Evolutionary conservation across 306 rosid genomes (phyloP), one percentile per base, ranked within the genome.

Genomic region (Trifolium subterraneum): DNA sequence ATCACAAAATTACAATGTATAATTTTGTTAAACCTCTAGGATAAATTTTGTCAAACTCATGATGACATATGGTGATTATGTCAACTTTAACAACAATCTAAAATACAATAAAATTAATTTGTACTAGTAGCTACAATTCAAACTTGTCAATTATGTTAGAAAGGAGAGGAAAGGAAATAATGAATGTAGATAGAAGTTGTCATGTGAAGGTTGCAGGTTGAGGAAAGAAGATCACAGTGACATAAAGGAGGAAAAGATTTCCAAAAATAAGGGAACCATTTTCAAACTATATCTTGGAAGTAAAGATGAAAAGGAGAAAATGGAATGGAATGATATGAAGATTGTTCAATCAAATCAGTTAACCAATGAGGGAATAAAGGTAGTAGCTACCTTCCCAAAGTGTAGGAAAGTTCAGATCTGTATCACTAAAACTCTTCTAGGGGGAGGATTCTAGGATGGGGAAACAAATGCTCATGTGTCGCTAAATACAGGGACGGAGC

Each of bases 121-220:
- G 48, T 42, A 36, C 39, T 36, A 8, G 10, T 36, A 42, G 71
- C 58, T 38, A 66, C 10, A 61, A 44, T 64, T 52, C 68, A 69
- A 77, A 59, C 9, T 76, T 54, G 72, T 36, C 38, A 67, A 52
- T n/a, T 54, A 52, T 3, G 11, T 16, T 23, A 56, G 58, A 31
- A 35, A 9, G 19, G 75, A 61, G 70, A 78, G 75, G 83, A 79
- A 74, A 48, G 73, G 71, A 74, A 64, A 48, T 56, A 11, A 55
- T 66, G 82, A 80, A 76, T 48, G 67, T 47, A 71, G 58, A 72
- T 23, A 36, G 39, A 36, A 8, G 6, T 61, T 63, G 78, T 71
- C 85, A 86, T 82, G 89, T 68, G 83, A 78, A 71, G 78, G 52
- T 75, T 75, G 78, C 67, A 39, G 78, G 72, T 71, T 72, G 20